These are phyloP conservation scores for Pyrenophora graminea DNA, from an alignment of 2,329 filamentous ascomycete species.

Conservation along the genomic window DNA sequence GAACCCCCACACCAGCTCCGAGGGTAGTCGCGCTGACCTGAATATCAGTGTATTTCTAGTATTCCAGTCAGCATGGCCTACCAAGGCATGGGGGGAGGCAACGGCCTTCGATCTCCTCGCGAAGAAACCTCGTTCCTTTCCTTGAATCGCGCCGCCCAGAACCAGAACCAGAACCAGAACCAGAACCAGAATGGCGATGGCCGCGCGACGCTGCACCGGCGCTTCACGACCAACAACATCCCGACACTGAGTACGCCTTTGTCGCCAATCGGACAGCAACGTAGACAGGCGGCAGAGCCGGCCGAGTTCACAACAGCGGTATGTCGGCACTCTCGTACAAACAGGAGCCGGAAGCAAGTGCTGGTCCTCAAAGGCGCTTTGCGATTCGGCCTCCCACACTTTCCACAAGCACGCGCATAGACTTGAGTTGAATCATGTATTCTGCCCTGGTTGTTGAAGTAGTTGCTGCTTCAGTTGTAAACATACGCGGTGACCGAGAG, in stretches of 20 bases:
- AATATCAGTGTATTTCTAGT: conserved; percentile 46
- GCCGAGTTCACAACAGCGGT: conserved; percentile 59
- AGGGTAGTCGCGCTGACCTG: conserved; percentile 34
- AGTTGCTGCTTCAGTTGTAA: conserved; percentile 3
- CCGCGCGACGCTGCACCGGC: conserved; percentile 78
- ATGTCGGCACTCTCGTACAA: conserved; percentile 35
- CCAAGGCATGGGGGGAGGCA: conserved; percentile 65
- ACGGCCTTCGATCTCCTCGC: conserved; percentile 77
- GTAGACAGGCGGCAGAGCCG: conserved; percentile 58
- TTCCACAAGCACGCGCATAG: neutral
- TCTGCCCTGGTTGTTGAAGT: neutral
- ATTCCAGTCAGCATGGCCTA: conserved; percentile 61
- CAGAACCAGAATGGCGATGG: conserved; percentile 66
- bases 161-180: conserved; percentile 62
- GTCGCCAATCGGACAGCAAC: conserved; percentile 60
- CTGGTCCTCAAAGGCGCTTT: conserved; percentile 3
- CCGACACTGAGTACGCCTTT: conserved; percentile 76
- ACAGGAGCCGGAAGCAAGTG: conserved; percentile 4
- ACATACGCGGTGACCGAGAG: conserved; percentile 27
- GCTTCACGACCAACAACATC: conserved; percentile 89
- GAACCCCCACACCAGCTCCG: conserved; percentile 37
- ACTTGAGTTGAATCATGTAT: neutral
- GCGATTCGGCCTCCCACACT: conserved; percentile 1
- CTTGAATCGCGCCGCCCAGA: conserved; percentile 64
- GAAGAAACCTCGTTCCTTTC: conserved; percentile 76